Evolutionary conservation across 345 rosid species (phyloP).

Genomic region (Aurinia saxatilis): DNA sequence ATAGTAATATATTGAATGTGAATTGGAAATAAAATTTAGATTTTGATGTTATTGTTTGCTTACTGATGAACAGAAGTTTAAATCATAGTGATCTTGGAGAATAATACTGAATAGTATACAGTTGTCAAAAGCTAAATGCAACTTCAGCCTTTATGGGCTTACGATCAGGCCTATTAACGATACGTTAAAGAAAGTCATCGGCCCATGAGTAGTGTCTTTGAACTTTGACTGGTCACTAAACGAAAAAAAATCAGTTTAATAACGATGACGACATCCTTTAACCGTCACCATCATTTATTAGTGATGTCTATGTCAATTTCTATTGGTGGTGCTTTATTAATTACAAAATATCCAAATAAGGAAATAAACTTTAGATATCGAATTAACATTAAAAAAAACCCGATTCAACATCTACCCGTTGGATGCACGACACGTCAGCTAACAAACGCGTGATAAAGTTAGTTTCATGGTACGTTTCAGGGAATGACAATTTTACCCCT

Average conservation of each 20-base stretch:
- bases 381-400: no score
- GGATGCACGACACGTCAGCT: conserved; percentile 1
- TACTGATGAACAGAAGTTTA: background rate
- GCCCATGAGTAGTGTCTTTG: background rate
- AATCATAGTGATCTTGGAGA: no score
- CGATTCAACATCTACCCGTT: background rate
- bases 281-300: no score
- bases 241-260: background rate
- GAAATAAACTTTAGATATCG: background rate
- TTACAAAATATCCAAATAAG: background rate
- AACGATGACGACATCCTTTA: no score
- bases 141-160: background rate
- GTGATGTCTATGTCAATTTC: no score
- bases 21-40: background rate
- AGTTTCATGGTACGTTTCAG: background rate
- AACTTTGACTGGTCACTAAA: background rate
- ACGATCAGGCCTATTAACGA: background rate
- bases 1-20: background rate
- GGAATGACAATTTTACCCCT: background rate
- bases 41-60: background rate
- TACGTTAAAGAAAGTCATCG: background rate
- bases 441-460: no score
- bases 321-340: no score
- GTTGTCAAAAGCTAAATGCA: background rate
- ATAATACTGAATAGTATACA: background rate